Base-by-base conservation (phyloP, 2,329 filamentous ascomycete species). In the Drechslerella coelobrocha region DNA sequence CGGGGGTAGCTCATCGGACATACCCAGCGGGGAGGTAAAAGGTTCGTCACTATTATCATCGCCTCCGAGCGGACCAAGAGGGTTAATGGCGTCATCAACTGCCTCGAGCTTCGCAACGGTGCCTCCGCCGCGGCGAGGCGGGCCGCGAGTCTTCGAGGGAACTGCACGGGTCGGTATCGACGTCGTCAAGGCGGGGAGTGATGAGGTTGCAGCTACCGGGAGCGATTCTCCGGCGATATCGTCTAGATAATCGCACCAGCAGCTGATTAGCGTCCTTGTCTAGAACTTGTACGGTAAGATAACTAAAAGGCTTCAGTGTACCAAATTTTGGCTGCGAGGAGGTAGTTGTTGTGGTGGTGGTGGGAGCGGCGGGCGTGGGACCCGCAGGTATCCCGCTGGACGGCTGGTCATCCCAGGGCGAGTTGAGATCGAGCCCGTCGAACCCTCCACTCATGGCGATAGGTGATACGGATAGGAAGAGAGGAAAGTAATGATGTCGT, bases 101-200 rank as follows among this genome's bases (percentile, higher is more conserved):
- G 88, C 88, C 80, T 93, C 87, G 71, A 93, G 88, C 59, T 87
- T 88, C 50, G 90, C 92, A 27, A 89, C 86, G 78, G 92, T 89
- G 68, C 88, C 88, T 74, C 88, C 87, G 76, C 91, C 82, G 72
- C 87, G 85, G 73, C 87, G 86, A 62, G 74, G 61, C 37, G 78
- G 78, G 14, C 76, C 76, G 72, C 79, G 65, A n/a, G 72, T 66
- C 54, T 72, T 72, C 0, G 72, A 73, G 1, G 57, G 61, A 47
- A 71, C 29, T 19, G 55, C 45, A 12, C 66, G 31, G 48, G 59
- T 63, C 23, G 66, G 66, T 71, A 71, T 71, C 39, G 66, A 63
- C 17, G 66, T 59, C 41, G 53, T 60, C 24, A 29, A 47, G 14
- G 59, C 37, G 39, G 53, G 66, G 51, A 39, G 41, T 6, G 47